Evolutionary conservation across 192 early-diverging fungal species (phyloP), one percentile per base, ranked within the genome.

Genomic region (Lobulomyces angularis): DNA sequence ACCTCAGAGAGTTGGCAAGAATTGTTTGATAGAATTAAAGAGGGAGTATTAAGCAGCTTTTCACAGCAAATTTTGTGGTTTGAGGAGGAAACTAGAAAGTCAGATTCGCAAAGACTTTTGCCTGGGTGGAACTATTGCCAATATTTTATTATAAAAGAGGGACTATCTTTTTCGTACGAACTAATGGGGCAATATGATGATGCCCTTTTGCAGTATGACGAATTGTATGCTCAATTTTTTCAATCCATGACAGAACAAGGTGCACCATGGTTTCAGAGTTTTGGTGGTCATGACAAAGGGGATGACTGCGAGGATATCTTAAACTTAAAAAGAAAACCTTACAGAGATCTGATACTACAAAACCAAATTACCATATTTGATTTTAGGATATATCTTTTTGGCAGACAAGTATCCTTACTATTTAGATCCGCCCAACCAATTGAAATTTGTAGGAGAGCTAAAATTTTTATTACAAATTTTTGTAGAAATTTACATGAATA

Each of bases 81-180:
- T 42, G 86, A 96, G 48, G 89, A 82, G 24, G 90, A 94, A 58
- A 88, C 86, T 16, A 62, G 86, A 5, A 65, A 84, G 17, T 47
- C 94, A 33, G 95, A 99, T 35, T 74, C 83, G 21, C 90, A 95
- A 55, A 62, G 95, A 34, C 67, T 90, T 41, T 74, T 97, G 61
- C 91, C 93, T 4, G 95, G 95, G 0, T 99, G 95, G 95, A 99
- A 99, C 57, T 99, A 94, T 59, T 97, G 92, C 57, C 80, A 74
- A 34, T 96, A 90, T 56, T 99, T 99, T 54, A 77, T 95, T 32
- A 55, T 92, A 37, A 98, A 98, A 70, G 92, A 98, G 52, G 78
- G 78, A 7, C 63, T 94, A 16, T 83, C 86, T 12, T 69, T 70
- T 25, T 72, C 84, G 5, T 94, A 81, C 62, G 89, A 93, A 53